Base-by-base conservation (phyloP, 176 grass and related monocot genomes). In the Zizania latifolia region DNA sequence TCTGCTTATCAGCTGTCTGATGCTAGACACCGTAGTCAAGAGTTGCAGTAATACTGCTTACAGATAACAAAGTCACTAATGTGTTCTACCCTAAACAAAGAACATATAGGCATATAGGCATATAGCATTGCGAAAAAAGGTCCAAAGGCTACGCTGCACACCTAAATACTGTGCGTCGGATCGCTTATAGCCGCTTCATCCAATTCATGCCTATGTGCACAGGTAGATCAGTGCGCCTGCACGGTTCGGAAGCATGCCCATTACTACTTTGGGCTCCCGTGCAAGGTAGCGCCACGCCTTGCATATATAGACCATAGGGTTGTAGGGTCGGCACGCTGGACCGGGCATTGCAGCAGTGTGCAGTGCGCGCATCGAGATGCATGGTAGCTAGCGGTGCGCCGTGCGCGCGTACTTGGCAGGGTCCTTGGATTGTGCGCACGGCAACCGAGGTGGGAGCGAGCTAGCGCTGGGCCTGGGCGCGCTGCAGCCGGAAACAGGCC, bases 361-460 rank as follows among this genome's bases (percentile, higher is more conserved):
- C 75, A 2, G 60, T 37, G n/a, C 63, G 36, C 0, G 36, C 26
- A 33, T 32, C 31, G 23, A 22, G 58, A 11, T 26, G n/a, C n/a
- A n/a, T n/a, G 74, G 19, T 16, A 28, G 35, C 10, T 2, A 16
- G 46, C 3, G 5, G 15, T 21, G 17, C 31, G 13, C 17, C 24
- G 5, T 37, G n/a, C 63, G 36, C 35, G 10, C 22, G 72, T 46
- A 58, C 46, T 58, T 58, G 58, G 17, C 23, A 26, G 22, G 23
- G 44, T 58, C 5, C 72, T 22, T 44, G 23, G 70, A 81, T 86
- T 81, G 70, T 77, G 8, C 31, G 26, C 71, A 39, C 78, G 63
- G 2, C 78, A 81, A 81, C 56, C 71, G 84, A 86, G 71, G 84
- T 63, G 21, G 64, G 78, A 75, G n/a, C 59, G 2, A n/a, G n/a